These are phyloP conservation scores for Leishmania arabica DNA, from an alignment of 208 protist species.

Conservation along the genomic window DNA sequence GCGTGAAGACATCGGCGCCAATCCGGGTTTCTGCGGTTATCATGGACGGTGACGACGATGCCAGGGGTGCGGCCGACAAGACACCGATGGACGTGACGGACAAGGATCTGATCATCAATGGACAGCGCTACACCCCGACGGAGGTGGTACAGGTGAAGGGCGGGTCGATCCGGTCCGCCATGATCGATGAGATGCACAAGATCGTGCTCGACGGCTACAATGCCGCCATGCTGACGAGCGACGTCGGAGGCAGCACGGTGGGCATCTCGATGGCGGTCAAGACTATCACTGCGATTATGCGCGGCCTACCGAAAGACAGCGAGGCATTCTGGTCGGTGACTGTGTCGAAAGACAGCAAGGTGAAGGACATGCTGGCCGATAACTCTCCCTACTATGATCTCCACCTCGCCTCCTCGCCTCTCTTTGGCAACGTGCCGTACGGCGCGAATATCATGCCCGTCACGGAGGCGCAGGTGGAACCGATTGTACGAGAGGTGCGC, in stretches of 20 bases:
- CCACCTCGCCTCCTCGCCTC: conserved; percentile 51
- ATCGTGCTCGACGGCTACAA: conserved; percentile 48
- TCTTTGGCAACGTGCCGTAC: conserved; percentile 54
- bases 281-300: conserved; percentile 29
- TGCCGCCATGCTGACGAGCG: conserved; percentile 44
- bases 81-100: conserved; percentile 19
- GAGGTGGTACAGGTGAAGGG: conserved; percentile 40
- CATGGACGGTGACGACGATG: conserved; percentile 8
- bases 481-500: conserved; percentile 32
- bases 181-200: conserved; percentile 35
- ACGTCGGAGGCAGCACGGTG: conserved; percentile 37
- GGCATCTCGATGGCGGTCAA: conserved; percentile 41
- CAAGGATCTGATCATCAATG: conserved; percentile 20
- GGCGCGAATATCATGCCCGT: conserved; percentile 31
- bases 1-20: conserved; percentile 1
- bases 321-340: conserved; percentile 55
- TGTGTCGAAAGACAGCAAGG: conserved; percentile 38
- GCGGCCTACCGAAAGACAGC: conserved; percentile 12
- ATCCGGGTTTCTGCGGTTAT: conserved; percentile 28
- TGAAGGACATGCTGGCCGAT: conserved; percentile 53
- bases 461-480: conserved; percentile 33
- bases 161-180: conserved; percentile 28
- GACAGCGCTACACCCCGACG: conserved; percentile 23
- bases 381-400: conserved; percentile 43
- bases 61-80: background rate